phyloP scores from a whole-genome alignment of 495 filamentous ascomycete genomes.

The Hyaloscypha bicolor region DNA sequence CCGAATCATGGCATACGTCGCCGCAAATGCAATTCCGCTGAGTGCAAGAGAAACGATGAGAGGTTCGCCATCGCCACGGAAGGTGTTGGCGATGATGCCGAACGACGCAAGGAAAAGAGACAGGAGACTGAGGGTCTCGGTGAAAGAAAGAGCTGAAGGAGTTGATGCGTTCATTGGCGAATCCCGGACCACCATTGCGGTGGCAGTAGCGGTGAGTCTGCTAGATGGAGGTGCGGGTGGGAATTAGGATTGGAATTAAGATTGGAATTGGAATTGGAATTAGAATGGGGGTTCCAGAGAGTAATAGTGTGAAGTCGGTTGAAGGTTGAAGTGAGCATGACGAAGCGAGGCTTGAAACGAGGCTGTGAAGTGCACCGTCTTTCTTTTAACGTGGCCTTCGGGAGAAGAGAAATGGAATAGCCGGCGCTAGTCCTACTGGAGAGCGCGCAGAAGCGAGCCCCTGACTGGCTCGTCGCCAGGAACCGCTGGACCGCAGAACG shows the following conservation, averaged over 20 bases:
- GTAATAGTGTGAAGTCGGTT: background rate
- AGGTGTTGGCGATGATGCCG: conserved; percentile 77
- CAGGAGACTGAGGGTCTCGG: conserved; percentile 72
- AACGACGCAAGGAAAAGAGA: conserved; percentile 69
- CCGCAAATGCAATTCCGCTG: conserved; percentile 79
- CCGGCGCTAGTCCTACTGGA: background rate
- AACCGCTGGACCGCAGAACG: no score
- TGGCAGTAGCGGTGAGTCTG: background rate
- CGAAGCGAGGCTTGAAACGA: background rate
- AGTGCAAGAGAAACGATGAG: conserved; percentile 86
- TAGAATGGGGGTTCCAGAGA: no score
- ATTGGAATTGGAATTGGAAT: no score
- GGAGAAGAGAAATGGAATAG: no score
- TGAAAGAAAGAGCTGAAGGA: conserved; percentile 52
- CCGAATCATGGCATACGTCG: conserved; percentile 79
- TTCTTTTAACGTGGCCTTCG: no score
- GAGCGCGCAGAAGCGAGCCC: background rate
- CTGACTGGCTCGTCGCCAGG: no score
- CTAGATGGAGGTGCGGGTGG: background rate
- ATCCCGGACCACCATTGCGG: conserved; percentile 1
- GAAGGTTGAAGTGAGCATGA: background rate
- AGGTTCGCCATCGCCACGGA: conserved; percentile 84
- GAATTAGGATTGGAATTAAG: background rate
- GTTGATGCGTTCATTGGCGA: conserved; percentile 32
- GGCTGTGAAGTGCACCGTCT: background rate